Evolutionary conservation across 2,329 filamentous ascomycete species (phyloP), one percentile per base, ranked within the genome.

Genomic region (Verticillium isaacii): DNA sequence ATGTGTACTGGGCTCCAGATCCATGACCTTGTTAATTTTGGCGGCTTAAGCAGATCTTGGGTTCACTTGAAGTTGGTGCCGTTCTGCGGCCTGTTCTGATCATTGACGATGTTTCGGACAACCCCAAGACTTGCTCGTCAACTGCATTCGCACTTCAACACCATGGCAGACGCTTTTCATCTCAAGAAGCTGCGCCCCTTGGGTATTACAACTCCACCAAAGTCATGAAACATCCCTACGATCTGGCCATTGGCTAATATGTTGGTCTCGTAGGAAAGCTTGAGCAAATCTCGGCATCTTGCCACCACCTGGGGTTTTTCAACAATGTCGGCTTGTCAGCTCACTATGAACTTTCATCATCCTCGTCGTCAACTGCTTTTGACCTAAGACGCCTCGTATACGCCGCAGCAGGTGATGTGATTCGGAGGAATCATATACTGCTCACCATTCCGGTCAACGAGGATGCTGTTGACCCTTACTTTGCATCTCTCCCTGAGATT

Each of bases 241-340:
- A 9, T 19, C n/a, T 45, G 17, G 17, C 17, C 9, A 15, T 17
- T n/a, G 12, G 45, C 45, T 52, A 9, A 52, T 19, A 25, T 5
- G 9, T 5, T 9, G 9, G 8, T 5, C 7, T 52, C 11, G 11
- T 19, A 79, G 78, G 78, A 54, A 71, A 70, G 25, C 66, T 80
- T 50, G 79, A 82, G 68, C 74, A 76, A 56, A 77, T 74, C 66
- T 80, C 77, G 6, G 78, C 77, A 2, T 66, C 73, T 9, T 73
- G 77, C 39, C 77, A 82, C 59, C 68, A 78, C 57, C 64, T 78
- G 3, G 70, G 71, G 0, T 77, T 78, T 58, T 82, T 80, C 68
- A 72, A 73, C 58, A 82, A 79, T 65, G 75, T 78, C 32, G 75
- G 71, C 8, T 68, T 80, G 29, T 70, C 75, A 25, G 77, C 74